Percentiles rank a stretch among this genome's conserved stretches.
phyloP scores from a whole-genome alignment of 768 basidiomycete genomes.

The Dentipellis sp. region DNA sequence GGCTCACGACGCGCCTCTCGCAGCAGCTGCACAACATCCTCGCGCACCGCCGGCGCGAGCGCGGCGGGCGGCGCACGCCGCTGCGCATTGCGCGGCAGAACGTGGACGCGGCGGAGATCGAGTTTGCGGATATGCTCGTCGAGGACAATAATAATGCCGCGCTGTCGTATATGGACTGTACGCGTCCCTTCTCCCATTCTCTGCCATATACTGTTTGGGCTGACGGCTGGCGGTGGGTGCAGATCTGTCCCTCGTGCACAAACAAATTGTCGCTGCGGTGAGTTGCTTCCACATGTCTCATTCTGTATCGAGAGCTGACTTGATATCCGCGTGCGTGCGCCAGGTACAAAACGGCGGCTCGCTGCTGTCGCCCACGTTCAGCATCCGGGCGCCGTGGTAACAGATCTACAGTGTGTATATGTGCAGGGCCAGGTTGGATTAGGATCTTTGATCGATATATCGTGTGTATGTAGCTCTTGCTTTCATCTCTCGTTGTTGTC shows the following conservation, averaged over 20 bases:
- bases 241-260: slow-evolving; percentile 14
- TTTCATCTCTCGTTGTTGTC: no score
- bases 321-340: neutral
- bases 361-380: slow-evolving; percentile 2
- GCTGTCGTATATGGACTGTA: slow-evolving; percentile 86
- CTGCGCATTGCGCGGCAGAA: slow-evolving; percentile 83
- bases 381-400: slow-evolving; percentile 14
- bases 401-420: no score
- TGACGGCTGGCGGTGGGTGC: neutral
- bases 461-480: no score
- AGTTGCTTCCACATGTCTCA: neutral
- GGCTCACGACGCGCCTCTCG: slow-evolving; percentile 66
- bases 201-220: neutral
- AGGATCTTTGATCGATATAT: no score
- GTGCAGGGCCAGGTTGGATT: no score
- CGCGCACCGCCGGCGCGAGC: slow-evolving; percentile 48
- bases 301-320: neutral
- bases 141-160: slow-evolving; percentile 98
- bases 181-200: slow-evolving; percentile 20
- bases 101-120: slow-evolving; percentile 86
- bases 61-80: slow-evolving; percentile 43
- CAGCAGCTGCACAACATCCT: slow-evolving; percentile 81
- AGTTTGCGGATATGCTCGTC: slow-evolving; percentile 94
- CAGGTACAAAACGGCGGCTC: slow-evolving; percentile 10
- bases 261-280: slow-evolving; percentile 13